Base-by-base conservation (phyloP, 2,329 filamentous ascomycete genomes). In the Fusarium siculi region DNA sequence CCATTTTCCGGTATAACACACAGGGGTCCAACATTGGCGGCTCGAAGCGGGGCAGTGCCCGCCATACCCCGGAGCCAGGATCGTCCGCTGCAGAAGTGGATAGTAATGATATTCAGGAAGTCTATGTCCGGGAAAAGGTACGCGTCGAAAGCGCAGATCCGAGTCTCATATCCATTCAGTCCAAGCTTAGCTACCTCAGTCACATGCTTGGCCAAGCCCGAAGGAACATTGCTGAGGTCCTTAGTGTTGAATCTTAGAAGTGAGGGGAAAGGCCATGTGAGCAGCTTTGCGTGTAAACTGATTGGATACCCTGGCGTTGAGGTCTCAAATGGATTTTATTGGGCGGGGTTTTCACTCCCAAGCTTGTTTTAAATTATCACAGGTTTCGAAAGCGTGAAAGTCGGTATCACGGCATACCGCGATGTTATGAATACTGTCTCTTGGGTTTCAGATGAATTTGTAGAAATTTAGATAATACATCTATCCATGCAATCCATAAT, bases 101-200 rank as follows among this genome's bases (percentile, higher is more conserved):
- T 21, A 65, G 46, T 34, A 70, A 59, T 46, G 77, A 78, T 40
- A 69, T 81, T 37, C 80, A 82, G 6, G 91, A 96, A 69, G 95
- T 98, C 6, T 92, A 90, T 72, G 96, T 98, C 50, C 91, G 92
- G 74, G 96, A 98, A 81, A 98, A 98, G 84, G 89, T 97, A 9
- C 88, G 93, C 44, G 92, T 98, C 4, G 95, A 97, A 81, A 96
- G 91, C 77, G 93, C 95, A 62, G 95, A 98, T 81, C 96, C 96
- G 2, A 95, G 91, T 76, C 80, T 98, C 73, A 91, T 98, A 80
- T 92, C 93, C 40, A 86, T 96, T 39, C 92, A 93, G 80, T 92
- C 94, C 9, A 98, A 98, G 83, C 85, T 98, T 74, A 90, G 88
- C 36, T 94, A 93, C 9, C 83, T 98, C 64, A 91, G 93, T 71